phyloP scores from a whole-genome alignment of 345 rosid species.

The Brassica nigra region DNA sequence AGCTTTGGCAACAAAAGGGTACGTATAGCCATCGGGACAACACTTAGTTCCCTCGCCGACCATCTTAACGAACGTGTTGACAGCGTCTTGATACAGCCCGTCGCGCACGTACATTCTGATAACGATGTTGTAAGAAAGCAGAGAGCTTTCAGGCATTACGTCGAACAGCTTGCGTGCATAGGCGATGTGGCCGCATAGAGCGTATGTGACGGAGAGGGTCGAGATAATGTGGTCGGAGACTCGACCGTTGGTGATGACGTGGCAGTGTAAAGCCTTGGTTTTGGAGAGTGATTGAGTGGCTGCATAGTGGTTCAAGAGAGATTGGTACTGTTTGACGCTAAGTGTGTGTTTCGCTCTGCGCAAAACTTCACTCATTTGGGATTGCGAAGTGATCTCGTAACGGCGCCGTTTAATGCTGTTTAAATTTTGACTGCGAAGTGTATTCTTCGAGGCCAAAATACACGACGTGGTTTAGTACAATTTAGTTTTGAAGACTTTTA shows the following conservation, averaged over 20 bases:
- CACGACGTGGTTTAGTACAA: not conserved
- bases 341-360: slow-evolving; percentile 37
- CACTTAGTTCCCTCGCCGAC: slow-evolving; percentile 38
- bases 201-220: slow-evolving; percentile 27
- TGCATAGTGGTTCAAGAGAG: slow-evolving; percentile 49
- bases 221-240: slow-evolving; percentile 34
- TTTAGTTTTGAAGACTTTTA: not conserved
- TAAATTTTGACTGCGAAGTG: too few species aligned
- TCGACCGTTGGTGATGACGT: slow-evolving; percentile 45
- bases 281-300: slow-evolving; percentile 47
- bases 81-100: slow-evolving; percentile 40
- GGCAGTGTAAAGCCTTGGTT: slow-evolving; percentile 55
- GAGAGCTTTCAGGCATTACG: slow-evolving; percentile 48
- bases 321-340: slow-evolving; percentile 37
- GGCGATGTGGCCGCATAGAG: slow-evolving; percentile 17
- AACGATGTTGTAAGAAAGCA: slow-evolving; percentile 48
- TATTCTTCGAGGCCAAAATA: not conserved
- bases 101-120: slow-evolving; percentile 45
- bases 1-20: slow-evolving; percentile 60
- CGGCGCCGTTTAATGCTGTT: not conserved
- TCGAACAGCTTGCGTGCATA: slow-evolving; percentile 57
- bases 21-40: slow-evolving; percentile 56
- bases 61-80: slow-evolving; percentile 53
- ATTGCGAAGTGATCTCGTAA: not conserved
- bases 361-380: slow-evolving; percentile 15